Evolutionary conservation across 768 basidiomycete species (phyloP), one percentile per base, ranked within the genome.

Genomic region (Boletus fagicola): DNA sequence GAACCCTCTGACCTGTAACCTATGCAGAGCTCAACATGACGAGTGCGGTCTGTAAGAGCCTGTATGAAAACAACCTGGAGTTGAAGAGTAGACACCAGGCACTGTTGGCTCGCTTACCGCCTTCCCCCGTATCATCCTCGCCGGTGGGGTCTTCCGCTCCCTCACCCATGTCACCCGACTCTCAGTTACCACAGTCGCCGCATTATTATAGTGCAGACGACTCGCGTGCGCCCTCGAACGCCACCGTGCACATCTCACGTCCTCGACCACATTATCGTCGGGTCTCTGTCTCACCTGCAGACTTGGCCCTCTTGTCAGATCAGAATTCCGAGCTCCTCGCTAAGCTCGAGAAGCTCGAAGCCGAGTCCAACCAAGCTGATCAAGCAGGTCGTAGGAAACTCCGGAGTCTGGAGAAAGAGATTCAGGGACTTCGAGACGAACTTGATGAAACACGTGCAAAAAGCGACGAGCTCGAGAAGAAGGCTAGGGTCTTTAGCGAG

Each of bases 301-400:
- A 92, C 56, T 78, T 94, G 28, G 82, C 84, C 3, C 76, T 81
- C 8, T 82, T 94, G 43, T 82, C 88, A 0, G 88, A 91, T 65
- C 91, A 94, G 72, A 94, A 94, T 64, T 83, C 86, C 0, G 90
- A 94, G 60, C 84, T 94, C 16, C 73, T 90, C 5, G 73, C 79
- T 26, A 90, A 91, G 61, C 78, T 94, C 6, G 87, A 92, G 71
- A 80, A 80, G 58, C 79, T 94, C 11, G 88, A 94, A 68, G 70
- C 78, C 1, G 91, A 93, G 58, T 84, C 90, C 16, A 71, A 70
- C 12, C 80, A 80, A 44, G 78, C 86, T 2, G 90, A 94, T 62
- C 80, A 80, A 38, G 76, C 79, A 1, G 90, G 92, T 13, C 80
- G 86, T 57, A 80, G 83, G 35, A 85, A 83, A 62, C 76, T 95